Evolutionary conservation across 2,329 filamentous ascomycete genomes (phyloP).

Genomic region (Coniella lustricola): DNA sequence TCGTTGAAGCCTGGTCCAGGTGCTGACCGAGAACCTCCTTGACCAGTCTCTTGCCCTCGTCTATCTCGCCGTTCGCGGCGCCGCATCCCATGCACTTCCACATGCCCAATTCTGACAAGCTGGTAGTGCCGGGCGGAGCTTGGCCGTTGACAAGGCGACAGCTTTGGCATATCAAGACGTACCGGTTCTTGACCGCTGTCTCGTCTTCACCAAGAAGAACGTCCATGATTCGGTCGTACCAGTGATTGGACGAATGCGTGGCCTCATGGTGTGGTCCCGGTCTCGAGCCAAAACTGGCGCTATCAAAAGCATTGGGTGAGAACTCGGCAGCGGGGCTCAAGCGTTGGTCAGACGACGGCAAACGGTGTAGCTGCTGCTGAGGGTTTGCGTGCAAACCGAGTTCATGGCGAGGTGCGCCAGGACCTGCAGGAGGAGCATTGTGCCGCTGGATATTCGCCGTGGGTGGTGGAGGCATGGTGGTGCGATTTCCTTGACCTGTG

Average conservation of each 20-base stretch:
- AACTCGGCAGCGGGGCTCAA: conserved; percentile 54
- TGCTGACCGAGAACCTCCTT: conserved; percentile 48
- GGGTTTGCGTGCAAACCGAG: conserved; percentile 1
- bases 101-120: conserved; percentile 68
- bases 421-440: conserved; percentile 21
- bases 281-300: conserved; percentile 17
- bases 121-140: conserved; percentile 78
- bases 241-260: conserved; percentile 48
- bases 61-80: conserved; percentile 72
- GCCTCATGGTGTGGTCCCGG: conserved; percentile 23
- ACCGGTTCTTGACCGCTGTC: conserved; percentile 81
- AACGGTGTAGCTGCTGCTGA: conserved; percentile 14
- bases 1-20: conserved; percentile 17
- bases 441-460: conserved; percentile 54
- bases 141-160: conserved; percentile 93
- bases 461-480: conserved; percentile 48
- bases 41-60: conserved; percentile 66
- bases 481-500: conserved; percentile 30
- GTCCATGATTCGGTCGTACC: conserved; percentile 94
- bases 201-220: conserved; percentile 92
- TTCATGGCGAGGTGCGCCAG: conserved; percentile 20
- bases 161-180: conserved; percentile 73
- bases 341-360: conserved; percentile 19
- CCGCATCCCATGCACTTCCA: conserved; percentile 91
- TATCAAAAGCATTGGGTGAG: conserved; percentile 62